These are phyloP conservation scores for Solanum sejunctum DNA, from an alignment of 257 asterid species.

Conservation along the genomic window DNA sequence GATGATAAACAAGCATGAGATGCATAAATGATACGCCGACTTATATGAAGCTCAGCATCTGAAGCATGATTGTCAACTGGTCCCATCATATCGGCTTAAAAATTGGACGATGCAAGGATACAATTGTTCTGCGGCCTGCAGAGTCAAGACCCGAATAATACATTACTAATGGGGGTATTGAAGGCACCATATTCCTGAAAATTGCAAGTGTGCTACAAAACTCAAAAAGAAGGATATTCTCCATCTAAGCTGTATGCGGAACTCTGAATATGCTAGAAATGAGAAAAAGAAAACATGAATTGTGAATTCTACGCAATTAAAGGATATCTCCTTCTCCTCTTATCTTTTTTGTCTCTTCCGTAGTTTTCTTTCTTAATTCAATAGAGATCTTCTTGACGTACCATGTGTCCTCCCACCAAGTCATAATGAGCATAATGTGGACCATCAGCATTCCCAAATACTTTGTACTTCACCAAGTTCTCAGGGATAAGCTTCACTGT, in stretches of 20 bases:
- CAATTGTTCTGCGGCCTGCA: constrained; percentile 67
- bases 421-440: constrained; percentile 99
- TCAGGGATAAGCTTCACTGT: constrained; percentile 70
- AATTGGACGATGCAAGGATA: constrained; percentile 66
- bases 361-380: background rate
- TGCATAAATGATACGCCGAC: background rate
- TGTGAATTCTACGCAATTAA: background rate
- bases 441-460: constrained; percentile 68
- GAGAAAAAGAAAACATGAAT: background rate
- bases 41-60: background rate
- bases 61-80: background rate
- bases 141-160: background rate
- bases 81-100: constrained; percentile 37
- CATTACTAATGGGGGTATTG: background rate
- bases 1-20: background rate
- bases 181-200: background rate
- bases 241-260: background rate
- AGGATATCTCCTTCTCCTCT: background rate
- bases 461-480: constrained; percentile 63
- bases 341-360: background rate
- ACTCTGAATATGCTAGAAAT: background rate
- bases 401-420: constrained; percentile 85
- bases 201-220: background rate
- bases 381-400: constrained; percentile 11
- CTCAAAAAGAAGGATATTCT: background rate